Base-by-base conservation (phyloP, 2,329 filamentous ascomycete species). In the Arthrobotrys pseudoclavata region DNA sequence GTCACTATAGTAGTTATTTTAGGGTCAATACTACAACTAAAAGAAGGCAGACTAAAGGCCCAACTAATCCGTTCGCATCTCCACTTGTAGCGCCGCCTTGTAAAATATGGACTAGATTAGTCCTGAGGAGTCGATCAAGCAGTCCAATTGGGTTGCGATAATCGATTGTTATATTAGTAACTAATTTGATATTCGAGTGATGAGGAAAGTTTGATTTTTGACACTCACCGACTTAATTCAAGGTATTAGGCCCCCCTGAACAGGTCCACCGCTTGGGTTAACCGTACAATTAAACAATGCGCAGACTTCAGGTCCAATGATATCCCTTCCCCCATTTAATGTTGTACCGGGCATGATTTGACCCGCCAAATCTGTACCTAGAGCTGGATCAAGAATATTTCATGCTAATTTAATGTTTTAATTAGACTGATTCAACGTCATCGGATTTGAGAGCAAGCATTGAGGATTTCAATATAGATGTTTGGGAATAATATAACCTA, bases 21-120 rank as follows among this genome's bases (percentile, higher is more conserved):
- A 15, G 34, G 68, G 1, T 31, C 68, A 18, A 55, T 18, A 31
- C 13, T 31, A 42, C 68, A 70, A 31, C 62, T 34, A 70, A 70
- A 20, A 70, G 68, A 31, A 70, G 57, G 24, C 68, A 70, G 24
- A 70, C 31, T 24, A 70, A 31, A 12, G 68, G 68, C 2, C 68
- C 55, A 24, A 70, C 40, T 13, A 70, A 22, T n/a, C 55, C 68
- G 13, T n/a, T 55, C 15, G 26, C 68, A 34, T 70, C 57, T 6
- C 29, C 68, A 22, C 20, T 37, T 3, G 55, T 31, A 2, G 37
- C 15, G 24, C 52, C 31, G 12, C 55, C 29, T 45, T 70, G 55
- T 29, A 70, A 12, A 26, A 70, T 13, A 6, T 24, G 18, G 6
- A 47, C 45, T 9, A 60, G 10, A 4, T 61, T 47, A 7, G 60